Evolutionary conservation across 106 monocot genomes (phyloP).

Genomic region (Dendrobium officinale): DNA sequence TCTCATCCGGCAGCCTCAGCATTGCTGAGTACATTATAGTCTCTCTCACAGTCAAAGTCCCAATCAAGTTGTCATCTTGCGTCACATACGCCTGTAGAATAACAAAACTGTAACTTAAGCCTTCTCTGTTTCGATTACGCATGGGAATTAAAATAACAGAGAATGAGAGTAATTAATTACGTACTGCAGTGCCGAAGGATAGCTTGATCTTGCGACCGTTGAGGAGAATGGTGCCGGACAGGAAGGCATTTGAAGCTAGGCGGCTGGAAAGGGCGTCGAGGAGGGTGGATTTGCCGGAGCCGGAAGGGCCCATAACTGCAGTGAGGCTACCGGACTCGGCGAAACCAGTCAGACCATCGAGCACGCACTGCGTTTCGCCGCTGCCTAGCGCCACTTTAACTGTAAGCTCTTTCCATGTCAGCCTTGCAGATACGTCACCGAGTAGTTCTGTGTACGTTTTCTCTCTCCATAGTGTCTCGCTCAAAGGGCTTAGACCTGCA

Average conservation of each 20-base stretch:
- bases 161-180: slow-evolving; percentile 3
- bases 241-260: slow-evolving; percentile 60
- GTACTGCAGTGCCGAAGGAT: slow-evolving; percentile 60
- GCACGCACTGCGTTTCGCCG: slow-evolving; percentile 47
- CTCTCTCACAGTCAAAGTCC: slow-evolving; percentile 81
- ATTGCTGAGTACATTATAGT: slow-evolving; percentile 70
- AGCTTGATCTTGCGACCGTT: slow-evolving; percentile 69
- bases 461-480: slow-evolving; percentile 75
- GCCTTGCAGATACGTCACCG: slow-evolving; percentile 52
- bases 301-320: slow-evolving; percentile 72
- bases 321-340: slow-evolving; percentile 63
- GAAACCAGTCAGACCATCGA: slow-evolving; percentile 57
- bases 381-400: slow-evolving; percentile 44
- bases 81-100: slow-evolving; percentile 70
- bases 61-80: slow-evolving; percentile 80
- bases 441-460: slow-evolving; percentile 34
- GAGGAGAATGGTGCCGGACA: slow-evolving; percentile 47
- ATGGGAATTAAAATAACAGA: neutral
- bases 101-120: neutral
- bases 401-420: slow-evolving; percentile 69
- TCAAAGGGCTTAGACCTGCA: slow-evolving; percentile 53
- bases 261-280: slow-evolving; percentile 61
- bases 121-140: neutral
- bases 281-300: slow-evolving; percentile 69
- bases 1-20: slow-evolving; percentile 72